Evolutionary conservation across 2,329 filamentous ascomycete species (phyloP).

Genomic region (Decorospora gaudefroyi): DNA sequence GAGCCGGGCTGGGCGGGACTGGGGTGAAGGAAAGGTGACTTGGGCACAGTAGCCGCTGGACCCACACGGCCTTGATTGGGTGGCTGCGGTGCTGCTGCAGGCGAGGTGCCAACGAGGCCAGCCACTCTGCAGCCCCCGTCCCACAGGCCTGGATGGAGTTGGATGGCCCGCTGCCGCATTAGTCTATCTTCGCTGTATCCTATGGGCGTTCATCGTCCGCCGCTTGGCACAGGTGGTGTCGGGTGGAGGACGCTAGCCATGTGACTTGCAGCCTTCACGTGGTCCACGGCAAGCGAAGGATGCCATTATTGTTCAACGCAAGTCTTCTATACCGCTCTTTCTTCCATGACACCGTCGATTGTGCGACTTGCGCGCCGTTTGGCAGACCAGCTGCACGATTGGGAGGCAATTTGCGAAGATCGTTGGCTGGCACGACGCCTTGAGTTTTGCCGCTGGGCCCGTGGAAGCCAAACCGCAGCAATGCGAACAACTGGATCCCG

Average conservation of each 20-base stretch:
- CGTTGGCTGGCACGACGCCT: background rate
- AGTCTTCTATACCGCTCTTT: constrained; percentile 20
- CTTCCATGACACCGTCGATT: too few species aligned
- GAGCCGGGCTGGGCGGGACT: constrained; percentile 10
- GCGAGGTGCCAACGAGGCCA: constrained; percentile 19
- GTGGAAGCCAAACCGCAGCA: constrained; percentile 4
- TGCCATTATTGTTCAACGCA: background rate
- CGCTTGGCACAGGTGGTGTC: constrained; percentile 21
- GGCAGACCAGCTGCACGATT: too few species aligned
- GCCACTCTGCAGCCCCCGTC: constrained; percentile 26
- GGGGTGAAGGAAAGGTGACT: constrained; percentile 10
- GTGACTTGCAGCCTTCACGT: constrained; percentile 26
- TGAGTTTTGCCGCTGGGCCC: background rate
- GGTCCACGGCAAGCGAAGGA: constrained; percentile 13
- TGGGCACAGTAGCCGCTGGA: constrained; percentile 32
- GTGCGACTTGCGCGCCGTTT: too few species aligned
- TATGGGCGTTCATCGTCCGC: constrained; percentile 20
- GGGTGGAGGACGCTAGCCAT: constrained; percentile 13
- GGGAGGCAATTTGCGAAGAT: too few species aligned
- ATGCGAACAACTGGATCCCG: background rate
- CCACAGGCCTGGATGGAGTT: constrained; percentile 24
- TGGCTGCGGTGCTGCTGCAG: constrained; percentile 29
- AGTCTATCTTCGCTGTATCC: too few species aligned
- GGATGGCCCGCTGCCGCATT: constrained; percentile 18
- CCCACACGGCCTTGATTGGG: constrained; percentile 27